phyloP scores from a whole-genome alignment of 1,139 yeast species.

The Sugiyamaella paludigena region DNA sequence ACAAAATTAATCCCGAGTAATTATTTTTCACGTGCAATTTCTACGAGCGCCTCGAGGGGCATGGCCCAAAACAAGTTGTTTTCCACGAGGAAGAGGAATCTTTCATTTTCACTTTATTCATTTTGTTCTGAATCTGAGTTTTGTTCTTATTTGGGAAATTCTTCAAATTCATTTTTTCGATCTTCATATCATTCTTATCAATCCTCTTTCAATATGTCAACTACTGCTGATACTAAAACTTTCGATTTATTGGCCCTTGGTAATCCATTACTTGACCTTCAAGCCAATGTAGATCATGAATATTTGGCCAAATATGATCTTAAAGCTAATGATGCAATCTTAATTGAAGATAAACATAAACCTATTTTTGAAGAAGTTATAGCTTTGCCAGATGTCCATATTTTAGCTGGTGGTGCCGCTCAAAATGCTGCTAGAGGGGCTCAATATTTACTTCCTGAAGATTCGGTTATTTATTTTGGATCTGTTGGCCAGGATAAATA shows the following conservation, averaged over 20 bases:
- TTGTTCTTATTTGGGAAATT: neutral
- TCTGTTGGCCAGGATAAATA: slow-evolving; percentile 92
- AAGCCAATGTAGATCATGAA: slow-evolving; percentile 67
- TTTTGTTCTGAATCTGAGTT: neutral
- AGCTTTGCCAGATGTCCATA: slow-evolving; percentile 56
- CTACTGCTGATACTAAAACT: slow-evolving; percentile 23
- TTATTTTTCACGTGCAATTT: slow-evolving; percentile 10
- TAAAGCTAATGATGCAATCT: slow-evolving; percentile 91
- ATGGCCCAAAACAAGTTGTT: too few species aligned
- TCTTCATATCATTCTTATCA: neutral
- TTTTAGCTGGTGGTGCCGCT: slow-evolving; percentile 99
- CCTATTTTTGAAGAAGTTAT: slow-evolving; percentile 77
- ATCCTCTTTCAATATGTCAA: neutral
- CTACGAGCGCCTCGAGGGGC: neutral
- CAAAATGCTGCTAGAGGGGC: slow-evolving; percentile 99
- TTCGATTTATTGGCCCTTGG: slow-evolving; percentile 67
- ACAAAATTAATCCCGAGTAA: neutral
- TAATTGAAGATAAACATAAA: slow-evolving; percentile 84
- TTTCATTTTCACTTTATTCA: too few species aligned
- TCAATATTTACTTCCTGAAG: slow-evolving; percentile 78
- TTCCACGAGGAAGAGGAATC: too few species aligned
- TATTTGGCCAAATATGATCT: slow-evolving; percentile 77
- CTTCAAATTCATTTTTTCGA: too few species aligned
- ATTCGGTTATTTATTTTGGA: slow-evolving; percentile 91
- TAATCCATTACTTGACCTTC: slow-evolving; percentile 82